Conservation (phyloP, 2,329 filamentous ascomycete genomes). For the Dothistroma pini region DNA sequence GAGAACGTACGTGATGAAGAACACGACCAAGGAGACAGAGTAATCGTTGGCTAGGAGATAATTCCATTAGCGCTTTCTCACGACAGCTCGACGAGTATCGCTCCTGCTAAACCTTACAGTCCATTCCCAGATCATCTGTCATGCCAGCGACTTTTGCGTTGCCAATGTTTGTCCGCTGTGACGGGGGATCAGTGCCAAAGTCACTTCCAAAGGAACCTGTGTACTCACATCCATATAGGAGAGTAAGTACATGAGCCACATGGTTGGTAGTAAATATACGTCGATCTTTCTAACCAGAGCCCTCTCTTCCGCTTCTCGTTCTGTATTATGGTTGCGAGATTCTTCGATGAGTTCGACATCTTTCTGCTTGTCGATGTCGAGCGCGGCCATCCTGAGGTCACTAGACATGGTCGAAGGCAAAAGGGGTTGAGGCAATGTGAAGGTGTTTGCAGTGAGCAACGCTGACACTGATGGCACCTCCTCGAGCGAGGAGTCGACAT, state of each 20-base stretch:
- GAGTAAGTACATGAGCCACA: conserved; percentile 51
- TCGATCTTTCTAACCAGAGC: conserved; percentile 47
- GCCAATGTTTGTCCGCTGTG: conserved; percentile 39
- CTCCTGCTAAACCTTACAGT: conserved; percentile 21
- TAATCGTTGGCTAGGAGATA: conserved; percentile 45
- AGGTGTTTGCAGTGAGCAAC: neutral
- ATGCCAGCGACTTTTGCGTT: conserved; percentile 53
- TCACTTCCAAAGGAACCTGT: neutral
- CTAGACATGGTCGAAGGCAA: conserved; percentile 5
- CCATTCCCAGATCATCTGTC: conserved; percentile 45
- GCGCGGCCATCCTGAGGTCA: neutral
- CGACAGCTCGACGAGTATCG: neutral
- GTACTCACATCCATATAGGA: conserved; percentile 43
- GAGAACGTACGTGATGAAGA: conserved; percentile 41
- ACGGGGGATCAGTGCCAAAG: neutral
- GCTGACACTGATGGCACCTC: neutral
- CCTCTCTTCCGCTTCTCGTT: conserved; percentile 38
- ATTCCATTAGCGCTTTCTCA: neutral
- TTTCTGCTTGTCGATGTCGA: conserved; percentile 19
- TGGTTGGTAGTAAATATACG: conserved; percentile 44
- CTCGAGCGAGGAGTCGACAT: neutral
- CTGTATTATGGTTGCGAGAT: conserved; percentile 10
- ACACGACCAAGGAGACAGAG: conserved; percentile 24
- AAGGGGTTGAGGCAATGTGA: neutral
- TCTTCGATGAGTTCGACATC: conserved; percentile 28